Conservation (phyloP, 371 early-diverging fungal genomes). For the Entomophthora muscae region DNA sequence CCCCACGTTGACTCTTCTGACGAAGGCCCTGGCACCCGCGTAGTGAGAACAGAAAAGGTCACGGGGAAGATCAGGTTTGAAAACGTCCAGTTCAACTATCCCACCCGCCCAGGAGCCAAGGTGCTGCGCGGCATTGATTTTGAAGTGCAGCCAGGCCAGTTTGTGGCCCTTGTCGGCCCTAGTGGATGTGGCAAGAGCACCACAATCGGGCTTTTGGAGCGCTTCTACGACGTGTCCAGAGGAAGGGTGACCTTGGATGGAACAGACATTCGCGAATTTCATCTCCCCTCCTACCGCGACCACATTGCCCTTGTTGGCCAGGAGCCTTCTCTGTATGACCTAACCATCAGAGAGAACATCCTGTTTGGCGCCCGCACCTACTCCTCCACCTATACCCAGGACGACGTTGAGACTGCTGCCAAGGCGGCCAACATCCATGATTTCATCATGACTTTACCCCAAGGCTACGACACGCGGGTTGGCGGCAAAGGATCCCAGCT, state of each 20-base stretch:
- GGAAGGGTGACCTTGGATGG: constrained; percentile 49
- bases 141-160: constrained; percentile 49
- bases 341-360: constrained; percentile 67
- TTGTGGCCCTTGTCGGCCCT: constrained; percentile 74
- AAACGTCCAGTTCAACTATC: constrained; percentile 59
- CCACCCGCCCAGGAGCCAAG: constrained; percentile 51
- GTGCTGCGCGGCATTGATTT: constrained; percentile 63
- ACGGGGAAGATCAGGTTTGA: constrained; percentile 29
- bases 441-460: constrained; percentile 41
- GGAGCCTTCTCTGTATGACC: constrained; percentile 64
- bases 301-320: constrained; percentile 66
- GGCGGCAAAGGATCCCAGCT: constrained; percentile 54
- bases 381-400: constrained; percentile 17
- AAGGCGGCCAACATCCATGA: constrained; percentile 58
- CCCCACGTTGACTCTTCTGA: constrained; percentile 25
- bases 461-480: constrained; percentile 61
- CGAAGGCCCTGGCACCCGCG: constrained; percentile 26
- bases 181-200: constrained; percentile 82
- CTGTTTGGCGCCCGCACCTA: constrained; percentile 28
- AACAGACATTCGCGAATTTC: constrained; percentile 35
- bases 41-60: constrained; percentile 32
- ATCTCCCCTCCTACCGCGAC: constrained; percentile 33
- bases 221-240: constrained; percentile 59
- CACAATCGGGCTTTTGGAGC: constrained; percentile 59
- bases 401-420: constrained; percentile 38